Base-by-base conservation (phyloP, 2,329 filamentous ascomycete species). In the Trichophyton mentagrophytes region DNA sequence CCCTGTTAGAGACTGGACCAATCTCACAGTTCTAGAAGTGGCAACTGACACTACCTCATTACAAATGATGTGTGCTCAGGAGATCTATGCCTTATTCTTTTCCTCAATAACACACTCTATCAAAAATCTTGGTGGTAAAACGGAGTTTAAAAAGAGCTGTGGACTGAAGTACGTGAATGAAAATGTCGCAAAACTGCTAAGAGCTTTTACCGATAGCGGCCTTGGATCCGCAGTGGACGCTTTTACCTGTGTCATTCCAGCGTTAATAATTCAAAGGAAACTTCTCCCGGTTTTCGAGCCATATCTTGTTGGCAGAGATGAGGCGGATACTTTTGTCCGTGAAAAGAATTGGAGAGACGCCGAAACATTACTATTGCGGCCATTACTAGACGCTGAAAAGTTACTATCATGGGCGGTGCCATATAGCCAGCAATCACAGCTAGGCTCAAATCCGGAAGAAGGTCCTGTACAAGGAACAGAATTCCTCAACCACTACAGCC, bases 161-260 rank as follows among this genome's bases (percentile, higher is more conserved):
- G 27, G 6, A 3, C 15, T 53, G 22, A n/a, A 7, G 2, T 22
- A 30, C 9, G 13, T n/a, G 3, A 53, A 53, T 53, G n/a, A 11
- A 7, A 53, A 53, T 13, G 15, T 53, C 3, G 1, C 11, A 65
- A 64, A 1, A 65, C 55, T 73, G 3, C 64, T 72, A 3, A 66
- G 68, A 0, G 40, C 71, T 15, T 72, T 73, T 46, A 66, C 68
- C 17, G 49, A 59, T 0, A 59, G 60, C 13, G 44, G 58, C 1
- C 44, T 73, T 6, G 71, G 71, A 0, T 66, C 69, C 2, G 61
- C 65, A 6, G 69, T 72, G 51, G 71, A 73, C 58, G 71, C 69
- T 22, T 60, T 72, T 5, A 42, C 72, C 11, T 72, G 71, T 49
- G 67, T 71, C 22, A 61, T 72, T n/a, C 70, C 70, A 0, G 64